Evolutionary conservation across 371 early-diverging fungal species (phyloP).

Genomic region (Antonospora locustae): DNA sequence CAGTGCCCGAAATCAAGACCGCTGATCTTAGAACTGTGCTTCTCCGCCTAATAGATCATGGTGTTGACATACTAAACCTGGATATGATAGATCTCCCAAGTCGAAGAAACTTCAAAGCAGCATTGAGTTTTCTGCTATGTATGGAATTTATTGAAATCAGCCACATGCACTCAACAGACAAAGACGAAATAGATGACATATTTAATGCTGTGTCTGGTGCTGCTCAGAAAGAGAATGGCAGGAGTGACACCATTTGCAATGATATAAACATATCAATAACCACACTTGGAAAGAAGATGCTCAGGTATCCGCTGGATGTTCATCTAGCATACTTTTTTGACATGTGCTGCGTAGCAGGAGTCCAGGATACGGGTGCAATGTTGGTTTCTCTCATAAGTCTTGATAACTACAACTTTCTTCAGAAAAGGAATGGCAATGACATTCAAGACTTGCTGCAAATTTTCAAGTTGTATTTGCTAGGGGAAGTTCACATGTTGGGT

Average conservation of each 20-base stretch:
- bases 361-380: constrained; percentile 21
- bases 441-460: neutral
- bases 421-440: neutral
- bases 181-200: neutral
- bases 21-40: constrained; percentile 77
- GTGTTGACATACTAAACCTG: constrained; percentile 29
- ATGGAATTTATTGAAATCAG: constrained; percentile 19
- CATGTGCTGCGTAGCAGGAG: constrained; percentile 1
- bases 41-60: constrained; percentile 57
- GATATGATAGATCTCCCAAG: constrained; percentile 38
- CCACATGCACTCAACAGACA: neutral
- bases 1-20: constrained; percentile 81
- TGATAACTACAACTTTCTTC: constrained; percentile 46
- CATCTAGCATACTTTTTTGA: constrained; percentile 35
- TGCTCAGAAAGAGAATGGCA: no score
- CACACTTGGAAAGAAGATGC: constrained; percentile 30
- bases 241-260: neutral
- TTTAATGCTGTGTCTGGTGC: neutral
- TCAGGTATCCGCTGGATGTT: constrained; percentile 39
- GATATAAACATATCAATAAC: constrained; percentile 31
- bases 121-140: constrained; percentile 23
- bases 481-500: neutral
- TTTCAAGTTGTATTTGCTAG: neutral
- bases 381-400: constrained; percentile 30
- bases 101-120: constrained; percentile 6